Conservation (phyloP, 1,139 yeast genomes). For the Protomyces inouyei region DNA sequence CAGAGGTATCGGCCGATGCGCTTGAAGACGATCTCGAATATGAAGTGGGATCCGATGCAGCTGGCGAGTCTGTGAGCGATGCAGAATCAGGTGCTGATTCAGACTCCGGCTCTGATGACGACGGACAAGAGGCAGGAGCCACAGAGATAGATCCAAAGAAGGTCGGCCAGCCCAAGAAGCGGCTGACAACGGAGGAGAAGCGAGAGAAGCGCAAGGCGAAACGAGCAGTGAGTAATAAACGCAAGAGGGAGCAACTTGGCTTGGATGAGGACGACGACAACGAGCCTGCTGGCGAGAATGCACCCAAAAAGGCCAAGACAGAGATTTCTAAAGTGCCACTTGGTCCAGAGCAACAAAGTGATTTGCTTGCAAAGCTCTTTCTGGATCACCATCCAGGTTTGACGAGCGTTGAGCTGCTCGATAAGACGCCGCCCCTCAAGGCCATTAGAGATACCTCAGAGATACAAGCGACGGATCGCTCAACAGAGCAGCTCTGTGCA, state of each 20-base stretch:
- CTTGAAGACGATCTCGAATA: conserved; percentile 23
- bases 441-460: not conserved
- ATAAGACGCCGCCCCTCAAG: not conserved
- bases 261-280: not conserved
- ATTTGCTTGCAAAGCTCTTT: conserved; percentile 2
- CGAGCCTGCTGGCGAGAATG: not conserved
- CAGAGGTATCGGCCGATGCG: conserved; percentile 14
- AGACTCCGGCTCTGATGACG: not conserved
- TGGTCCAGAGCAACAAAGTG: conserved; percentile 12
- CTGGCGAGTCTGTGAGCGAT: conserved; percentile 5
- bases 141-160: not conserved
- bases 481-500: not conserved
- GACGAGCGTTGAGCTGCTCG: conserved; percentile 6
- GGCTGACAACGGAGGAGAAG: conserved; percentile 3
- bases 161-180: not conserved
- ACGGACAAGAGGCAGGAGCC: not conserved
- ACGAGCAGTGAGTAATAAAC: not conserved
- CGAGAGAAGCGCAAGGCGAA: conserved; percentile 9
- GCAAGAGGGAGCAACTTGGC: conserved; percentile 6
- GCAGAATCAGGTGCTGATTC: not conserved
- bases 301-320: not conserved
- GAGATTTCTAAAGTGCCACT: not conserved
- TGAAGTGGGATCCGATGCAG: conserved; percentile 17
- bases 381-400: not conserved
- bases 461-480: not conserved